These are phyloP conservation scores for Pyronema omphalodes DNA, from an alignment of 495 filamentous ascomycete genomes.

Conservation along the genomic window DNA sequence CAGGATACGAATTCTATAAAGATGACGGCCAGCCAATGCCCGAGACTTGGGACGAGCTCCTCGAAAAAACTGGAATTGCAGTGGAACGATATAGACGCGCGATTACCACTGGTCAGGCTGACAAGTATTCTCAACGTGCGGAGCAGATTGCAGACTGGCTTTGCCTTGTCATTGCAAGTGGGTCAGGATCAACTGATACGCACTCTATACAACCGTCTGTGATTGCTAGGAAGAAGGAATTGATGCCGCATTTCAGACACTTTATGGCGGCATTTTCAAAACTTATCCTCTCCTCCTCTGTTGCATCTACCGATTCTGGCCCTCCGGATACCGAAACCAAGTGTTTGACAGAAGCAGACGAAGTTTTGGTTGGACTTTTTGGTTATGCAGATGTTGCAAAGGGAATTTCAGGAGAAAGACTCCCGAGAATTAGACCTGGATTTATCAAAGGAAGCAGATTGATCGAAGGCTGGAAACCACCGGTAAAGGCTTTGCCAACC, in stretches of 20 bases:
- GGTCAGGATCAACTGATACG: slow-evolving; percentile 91
- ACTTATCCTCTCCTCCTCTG: slow-evolving; percentile 92
- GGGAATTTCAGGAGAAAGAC: slow-evolving; percentile 74
- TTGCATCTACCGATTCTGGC: slow-evolving; percentile 86
- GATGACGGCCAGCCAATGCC: slow-evolving; percentile 60
- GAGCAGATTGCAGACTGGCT: slow-evolving; percentile 97
- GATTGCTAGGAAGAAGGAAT: slow-evolving; percentile 85
- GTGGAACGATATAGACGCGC: slow-evolving; percentile 76
- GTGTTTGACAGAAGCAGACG: slow-evolving; percentile 87
- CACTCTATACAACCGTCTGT: slow-evolving; percentile 98
- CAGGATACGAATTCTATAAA: slow-evolving; percentile 2
- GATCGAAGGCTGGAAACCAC: slow-evolving; percentile 68
- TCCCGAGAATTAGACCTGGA: slow-evolving; percentile 75
- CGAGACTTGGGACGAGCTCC: slow-evolving; percentile 69
- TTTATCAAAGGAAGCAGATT: slow-evolving; percentile 67
- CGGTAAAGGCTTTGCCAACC: neutral
- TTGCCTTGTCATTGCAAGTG: slow-evolving; percentile 79
- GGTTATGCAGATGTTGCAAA: slow-evolving; percentile 89
- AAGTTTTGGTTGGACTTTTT: slow-evolving; percentile 79
- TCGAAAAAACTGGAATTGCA: slow-evolving; percentile 76
- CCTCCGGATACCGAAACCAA: slow-evolving; percentile 65
- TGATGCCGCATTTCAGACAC: slow-evolving; percentile 94
- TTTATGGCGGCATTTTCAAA: slow-evolving; percentile 99
- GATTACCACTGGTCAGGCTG: slow-evolving; percentile 57
- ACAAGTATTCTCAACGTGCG: slow-evolving; percentile 77